Evolutionary conservation across 2,329 filamentous ascomycete genomes (phyloP), one percentile per base, ranked within the genome.

Genomic region (Chrysoporthe cubensis): DNA sequence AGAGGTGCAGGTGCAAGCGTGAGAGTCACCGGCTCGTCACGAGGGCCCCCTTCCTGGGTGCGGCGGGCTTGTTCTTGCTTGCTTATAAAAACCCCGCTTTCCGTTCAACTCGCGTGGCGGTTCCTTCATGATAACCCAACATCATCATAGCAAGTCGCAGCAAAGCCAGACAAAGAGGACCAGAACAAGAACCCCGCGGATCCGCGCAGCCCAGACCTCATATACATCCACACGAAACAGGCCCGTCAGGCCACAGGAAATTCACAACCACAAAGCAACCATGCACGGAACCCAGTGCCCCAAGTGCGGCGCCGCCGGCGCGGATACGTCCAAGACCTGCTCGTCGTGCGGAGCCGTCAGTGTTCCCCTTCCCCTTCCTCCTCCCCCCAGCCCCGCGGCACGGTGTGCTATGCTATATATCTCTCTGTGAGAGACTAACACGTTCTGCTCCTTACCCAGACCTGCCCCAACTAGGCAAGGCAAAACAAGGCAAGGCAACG

Each of bases 331-430:
- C 79, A 88, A 88, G 85, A 82, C 80, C 69, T 88, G 86, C 80
- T 73, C 74, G 68, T 79, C 81, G 67, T 88, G 86, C 79, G 86
- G 86, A 66, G 85, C 86, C 74, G 86, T 88, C 81, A 74, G 86
- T 81, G 44, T 44, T 32, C 18, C 34, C 37, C 37, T 16, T 3
- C 34, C 44, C 44, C 37, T n/a, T 8, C 18, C 9, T n/a, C 16
- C 58, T 42, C 66, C 21, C 56, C 7, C 16, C 26, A 26, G 26
- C 26, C 26, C 26, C 26, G 26, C 26, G 26, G 26, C 26, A 26
- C 26, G 26, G 26, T 26, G 26, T 26, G 26, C 26, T 26, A 26
- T 26, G 26, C 26, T 26, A 26, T 26, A 26, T 26, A 26, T 26
- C 26, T 26, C 26, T 26, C 2, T 26, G 2, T 26, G 26, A 2